Conservation (phyloP, 2,329 filamentous ascomycete genomes). For the Plenodomus biglobosus region DNA sequence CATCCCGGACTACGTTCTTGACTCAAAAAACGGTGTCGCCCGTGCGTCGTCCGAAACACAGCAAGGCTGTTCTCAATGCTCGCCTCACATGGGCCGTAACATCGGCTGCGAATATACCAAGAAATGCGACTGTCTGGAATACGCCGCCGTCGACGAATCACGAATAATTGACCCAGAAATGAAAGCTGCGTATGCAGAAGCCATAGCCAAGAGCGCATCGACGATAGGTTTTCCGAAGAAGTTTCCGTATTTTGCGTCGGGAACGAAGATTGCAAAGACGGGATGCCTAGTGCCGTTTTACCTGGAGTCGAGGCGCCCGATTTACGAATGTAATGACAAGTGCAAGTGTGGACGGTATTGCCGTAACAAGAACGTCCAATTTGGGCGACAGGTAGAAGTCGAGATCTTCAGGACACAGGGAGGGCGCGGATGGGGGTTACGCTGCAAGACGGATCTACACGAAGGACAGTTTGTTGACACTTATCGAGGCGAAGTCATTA, state of each 20-base stretch:
- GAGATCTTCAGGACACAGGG: slow-evolving; percentile 71
- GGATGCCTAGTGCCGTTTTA: slow-evolving; percentile 47
- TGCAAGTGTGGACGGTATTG: slow-evolving; percentile 68
- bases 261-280: slow-evolving; percentile 27
- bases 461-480: slow-evolving; percentile 77
- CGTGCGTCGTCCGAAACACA: slow-evolving; percentile 63
- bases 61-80: slow-evolving; percentile 67
- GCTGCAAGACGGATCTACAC: slow-evolving; percentile 64
- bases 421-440: slow-evolving; percentile 77
- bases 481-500: slow-evolving; percentile 67
- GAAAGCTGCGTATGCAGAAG: slow-evolving; percentile 24
- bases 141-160: slow-evolving; percentile 54
- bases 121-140: slow-evolving; percentile 69
- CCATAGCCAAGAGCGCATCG: slow-evolving; percentile 21
- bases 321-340: slow-evolving; percentile 78
- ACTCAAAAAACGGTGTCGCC: slow-evolving; percentile 56
- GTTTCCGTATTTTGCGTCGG: slow-evolving; percentile 63
- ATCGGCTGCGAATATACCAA: slow-evolving; percentile 64
- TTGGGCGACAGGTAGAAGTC: slow-evolving; percentile 68
- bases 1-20: slow-evolving; percentile 63
- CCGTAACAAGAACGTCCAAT: slow-evolving; percentile 74
- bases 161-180: slow-evolving; percentile 33
- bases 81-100: slow-evolving; percentile 53
- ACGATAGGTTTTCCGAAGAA: slow-evolving; percentile 48
- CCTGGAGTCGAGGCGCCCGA: slow-evolving; percentile 50